These are phyloP conservation scores for Salvia hispanica DNA, from an alignment of 257 asterid genomes.

Conservation along the genomic window DNA sequence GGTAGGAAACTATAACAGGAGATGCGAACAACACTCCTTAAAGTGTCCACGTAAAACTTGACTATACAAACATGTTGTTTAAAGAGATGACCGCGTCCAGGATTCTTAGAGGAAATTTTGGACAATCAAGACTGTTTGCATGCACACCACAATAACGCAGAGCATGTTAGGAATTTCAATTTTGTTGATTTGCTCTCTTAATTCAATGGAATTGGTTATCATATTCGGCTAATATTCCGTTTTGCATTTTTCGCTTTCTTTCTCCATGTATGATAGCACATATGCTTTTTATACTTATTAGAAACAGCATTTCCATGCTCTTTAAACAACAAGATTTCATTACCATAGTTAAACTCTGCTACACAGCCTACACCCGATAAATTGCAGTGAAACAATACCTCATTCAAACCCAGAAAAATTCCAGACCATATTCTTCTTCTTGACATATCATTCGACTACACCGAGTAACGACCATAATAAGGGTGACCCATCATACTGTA, in stretches of 20 bases:
- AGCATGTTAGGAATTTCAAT: background rate
- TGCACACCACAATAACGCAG: background rate
- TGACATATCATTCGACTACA: background rate
- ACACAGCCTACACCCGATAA: background rate
- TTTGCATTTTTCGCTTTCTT: background rate
- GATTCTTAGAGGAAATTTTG: background rate
- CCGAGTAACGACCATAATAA: background rate
- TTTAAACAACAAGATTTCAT: background rate
- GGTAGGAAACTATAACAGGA: too few species aligned
- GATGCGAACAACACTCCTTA: background rate
- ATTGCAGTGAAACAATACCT: background rate
- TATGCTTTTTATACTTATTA: background rate
- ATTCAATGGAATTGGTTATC: background rate
- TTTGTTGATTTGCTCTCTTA: background rate
- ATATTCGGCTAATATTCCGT: background rate
- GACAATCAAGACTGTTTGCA: constrained; percentile 10
- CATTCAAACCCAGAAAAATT: background rate
- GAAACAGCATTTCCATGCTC: background rate
- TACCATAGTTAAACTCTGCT: background rate
- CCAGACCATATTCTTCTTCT: background rate
- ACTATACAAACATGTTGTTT: background rate
- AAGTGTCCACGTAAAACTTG: background rate
- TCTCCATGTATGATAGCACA: background rate
- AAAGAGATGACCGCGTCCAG: background rate
- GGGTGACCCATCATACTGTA: background rate